Base-by-base conservation (phyloP, 495 filamentous ascomycete genomes). In the Penicillium psychrofluorescens region DNA sequence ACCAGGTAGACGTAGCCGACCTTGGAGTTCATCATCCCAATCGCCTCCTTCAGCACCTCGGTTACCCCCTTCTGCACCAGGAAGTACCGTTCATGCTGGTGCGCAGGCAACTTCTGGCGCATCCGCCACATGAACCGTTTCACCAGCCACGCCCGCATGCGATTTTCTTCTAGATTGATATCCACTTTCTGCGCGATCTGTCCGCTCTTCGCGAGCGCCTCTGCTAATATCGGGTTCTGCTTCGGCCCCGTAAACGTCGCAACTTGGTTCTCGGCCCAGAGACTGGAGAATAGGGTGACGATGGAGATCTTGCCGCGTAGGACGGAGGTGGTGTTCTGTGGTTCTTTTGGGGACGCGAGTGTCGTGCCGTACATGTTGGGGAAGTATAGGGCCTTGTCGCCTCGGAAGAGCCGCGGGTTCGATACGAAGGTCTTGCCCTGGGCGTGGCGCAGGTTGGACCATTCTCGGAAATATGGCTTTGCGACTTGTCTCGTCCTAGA, bases 1-100 rank as follows among this genome's bases (percentile, higher is more conserved):
- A 99, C 63, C 43, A 99, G 71, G 67, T 95, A 99, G 22, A 89
- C 86, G 71, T 96, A 96, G 10, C 94, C 94, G 9, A 95, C 90
- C 67, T 86, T 89, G 34, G 74, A 77, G 64, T 97, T 99, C 61
- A 88, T 60, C 57, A 92, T 66, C 3, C 88, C 90, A 49, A 97
- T 82, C 30, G 75, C 70, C 60, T 90, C 83, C 43, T 83, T 78
- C 27, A 95, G 78, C 14, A 81, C 71, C 30, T 88, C 81, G 0
- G 72, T 76, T 32, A 99, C 55, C 0, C 90, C 92, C 54, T 69
- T 83, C 48, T 77, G 64, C n/a, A 97, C 80, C 28, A 97, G 46
- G 59, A 97, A 96, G 55, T 95, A 95, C 53, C 75, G 72, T 12
- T 66, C 72, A 70, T 86, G 86, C 45, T 85, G 77, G 42, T 75